Percentiles rank a stretch among this genome's conserved stretches.
Evolutionary conservation across 768 basidiomycete species (phyloP).

Genomic region (Panus rudis): DNA sequence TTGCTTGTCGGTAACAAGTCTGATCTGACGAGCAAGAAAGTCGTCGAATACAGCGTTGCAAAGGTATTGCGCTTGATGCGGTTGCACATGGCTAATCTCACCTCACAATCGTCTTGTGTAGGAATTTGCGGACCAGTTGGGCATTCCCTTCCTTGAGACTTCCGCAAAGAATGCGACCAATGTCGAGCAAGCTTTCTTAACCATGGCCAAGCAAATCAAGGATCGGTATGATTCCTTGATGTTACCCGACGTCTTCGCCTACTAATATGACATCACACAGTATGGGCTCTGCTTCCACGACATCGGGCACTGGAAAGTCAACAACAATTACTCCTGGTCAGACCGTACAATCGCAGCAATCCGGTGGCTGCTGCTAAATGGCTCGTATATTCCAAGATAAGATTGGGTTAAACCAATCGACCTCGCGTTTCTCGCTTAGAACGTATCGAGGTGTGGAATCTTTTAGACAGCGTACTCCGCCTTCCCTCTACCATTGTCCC

Average conservation of each 20-base stretch:
- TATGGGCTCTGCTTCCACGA: constrained; percentile 78
- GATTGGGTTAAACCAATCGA: neutral
- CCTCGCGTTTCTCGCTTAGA: neutral
- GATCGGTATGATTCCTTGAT: constrained; percentile 51
- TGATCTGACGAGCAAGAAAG: constrained; percentile 95
- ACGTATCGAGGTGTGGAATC: neutral
- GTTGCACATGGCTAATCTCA: neutral
- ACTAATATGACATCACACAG: constrained; percentile 29
- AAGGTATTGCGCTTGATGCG: constrained; percentile 47
- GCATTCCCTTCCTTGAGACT: constrained; percentile 94
- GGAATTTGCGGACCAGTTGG: constrained; percentile 94
- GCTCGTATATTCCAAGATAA: constrained; percentile 3
- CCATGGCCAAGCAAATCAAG: constrained; percentile 95
- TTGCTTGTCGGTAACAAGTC: constrained; percentile 98
- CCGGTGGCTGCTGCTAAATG: constrained; percentile 72
- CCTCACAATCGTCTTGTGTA: constrained; percentile 24
- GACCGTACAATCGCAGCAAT: constrained; percentile 68
- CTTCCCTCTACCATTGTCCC: too few relatives aligned
- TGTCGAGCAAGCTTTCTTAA: constrained; percentile 98
- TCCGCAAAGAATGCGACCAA: constrained; percentile 99
- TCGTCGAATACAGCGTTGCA: constrained; percentile 82
- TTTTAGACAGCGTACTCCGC: too few relatives aligned
- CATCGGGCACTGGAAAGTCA: constrained; percentile 65
- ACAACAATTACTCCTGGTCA: constrained; percentile 81
- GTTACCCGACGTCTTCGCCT: neutral